Evolutionary conservation across 2,329 filamentous ascomycete species (phyloP), one percentile per base, ranked within the genome.

Genomic region (Venturia aucupariae): DNA sequence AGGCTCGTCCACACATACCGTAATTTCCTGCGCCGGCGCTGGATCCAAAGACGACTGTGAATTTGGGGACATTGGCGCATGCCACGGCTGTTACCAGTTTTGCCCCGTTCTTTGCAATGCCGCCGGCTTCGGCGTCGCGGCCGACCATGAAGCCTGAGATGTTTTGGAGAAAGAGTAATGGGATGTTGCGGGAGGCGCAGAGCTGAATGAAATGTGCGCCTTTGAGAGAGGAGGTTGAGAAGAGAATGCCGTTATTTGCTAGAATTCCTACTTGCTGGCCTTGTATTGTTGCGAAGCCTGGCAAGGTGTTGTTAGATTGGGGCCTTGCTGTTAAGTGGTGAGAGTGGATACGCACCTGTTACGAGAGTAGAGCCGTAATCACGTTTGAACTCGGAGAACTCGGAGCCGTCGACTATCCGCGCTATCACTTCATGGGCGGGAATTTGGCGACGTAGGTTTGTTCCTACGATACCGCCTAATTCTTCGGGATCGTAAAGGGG

Each of bases 91-190:
- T 96, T 35, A 97, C 94, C 22, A 99, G 85, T 78, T 99, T 97
- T 6, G 94, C 94, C 48, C 94, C 94, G 72, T 97, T 95, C 82
- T 97, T 97, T 64, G 94, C 94, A 70, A 99, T 97, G 15, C 94
- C 94, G 62, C 93, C 93, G 64, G 89, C 88, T 78, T 99, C 94
- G 0, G 93, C 92, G 71, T 94, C 90, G 22, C 86, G 84, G 54
- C 94, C 94, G 39, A 99, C 94, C 94, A 99, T 99, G 83, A 99
- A 99, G 54, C 94, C 94, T 6, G 87, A 88, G 73, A 99, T 97
- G 76, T 99, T 97, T 75, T 99, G 94, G 24, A 99, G 80, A 78
- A 97, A 97, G 61, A 97, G 83, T 11, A 97, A 81, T 0, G 94
- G 93, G 65, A 97, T 90, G 63, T 90, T 86, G 65, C 94, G 88